These are phyloP conservation scores for Mallotus japonicus DNA, from an alignment of 441 rosid genomes.

Conservation along the genomic window DNA sequence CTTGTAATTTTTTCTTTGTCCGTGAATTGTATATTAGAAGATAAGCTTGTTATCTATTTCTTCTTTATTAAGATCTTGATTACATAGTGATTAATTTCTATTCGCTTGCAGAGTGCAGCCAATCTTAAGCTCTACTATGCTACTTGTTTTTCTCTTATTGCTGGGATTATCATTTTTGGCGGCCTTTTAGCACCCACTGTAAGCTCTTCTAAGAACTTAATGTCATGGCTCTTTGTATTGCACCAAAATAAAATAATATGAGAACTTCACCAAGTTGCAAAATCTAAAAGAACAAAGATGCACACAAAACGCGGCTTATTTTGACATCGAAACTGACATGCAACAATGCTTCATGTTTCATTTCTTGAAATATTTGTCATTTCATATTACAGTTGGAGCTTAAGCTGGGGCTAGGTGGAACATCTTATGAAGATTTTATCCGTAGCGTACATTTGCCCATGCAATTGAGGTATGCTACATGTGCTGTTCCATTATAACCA, in stretches of 20 bases:
- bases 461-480: slow-evolving; percentile 70
- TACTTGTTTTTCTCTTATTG: slow-evolving; percentile 82
- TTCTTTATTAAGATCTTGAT: slow-evolving; percentile 8
- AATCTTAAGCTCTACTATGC: slow-evolving; percentile 84
- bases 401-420: slow-evolving; percentile 91
- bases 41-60: neutral
- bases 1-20: neutral
- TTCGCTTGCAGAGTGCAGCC: slow-evolving; percentile 60
- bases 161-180: slow-evolving; percentile 88
- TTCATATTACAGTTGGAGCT: slow-evolving; percentile 70
- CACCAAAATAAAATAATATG: no score
- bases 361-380: neutral
- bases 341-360: neutral
- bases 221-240: neutral
- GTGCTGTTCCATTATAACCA: neutral
- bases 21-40: no score
- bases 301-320: neutral
- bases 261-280: no score
- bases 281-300: neutral
- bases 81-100: slow-evolving; percentile 8
- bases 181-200: slow-evolving; percentile 90
- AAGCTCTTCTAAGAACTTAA: slow-evolving; percentile 34
- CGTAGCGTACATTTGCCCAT: slow-evolving; percentile 71
- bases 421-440: slow-evolving; percentile 88
- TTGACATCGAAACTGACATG: neutral